phyloP scores from a whole-genome alignment of 2,329 filamentous ascomycete genomes.

The Tothia fuscella region DNA sequence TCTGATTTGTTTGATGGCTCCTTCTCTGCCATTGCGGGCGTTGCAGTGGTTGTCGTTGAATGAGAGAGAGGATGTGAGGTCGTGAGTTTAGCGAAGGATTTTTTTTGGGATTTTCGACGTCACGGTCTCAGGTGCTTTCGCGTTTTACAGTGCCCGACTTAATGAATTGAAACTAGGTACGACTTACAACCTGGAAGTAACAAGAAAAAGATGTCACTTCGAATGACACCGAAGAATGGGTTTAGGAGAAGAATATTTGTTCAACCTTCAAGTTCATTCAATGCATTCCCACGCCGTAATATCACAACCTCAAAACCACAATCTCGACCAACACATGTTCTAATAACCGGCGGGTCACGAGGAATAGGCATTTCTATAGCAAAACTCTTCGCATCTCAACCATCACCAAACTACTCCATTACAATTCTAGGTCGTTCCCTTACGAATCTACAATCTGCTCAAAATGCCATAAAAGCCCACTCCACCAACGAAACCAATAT shows the following conservation, averaged over 20 bases:
- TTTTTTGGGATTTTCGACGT: no score
- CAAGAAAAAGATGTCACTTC: no score
- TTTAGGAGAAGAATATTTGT: no score
- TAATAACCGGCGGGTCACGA: constrained; percentile 27
- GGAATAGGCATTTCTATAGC: constrained; percentile 29
- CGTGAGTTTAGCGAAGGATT: no score
- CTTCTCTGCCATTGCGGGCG: constrained; percentile 17
- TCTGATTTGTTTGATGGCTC: no score
- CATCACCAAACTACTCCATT: constrained; percentile 16
- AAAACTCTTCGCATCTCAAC: constrained; percentile 20
- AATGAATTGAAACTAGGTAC: no score
- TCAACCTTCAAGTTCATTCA: neutral
- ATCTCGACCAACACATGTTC: constrained; percentile 15
- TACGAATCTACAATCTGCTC: constrained; percentile 13
- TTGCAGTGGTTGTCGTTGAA: neutral
- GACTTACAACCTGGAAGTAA: no score
- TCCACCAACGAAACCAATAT: neutral
- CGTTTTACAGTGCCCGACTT: no score
- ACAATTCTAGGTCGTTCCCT: constrained; percentile 23
- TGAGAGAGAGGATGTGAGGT: constrained; percentile 8
- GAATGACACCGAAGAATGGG: no score
- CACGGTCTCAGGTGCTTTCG: no score
- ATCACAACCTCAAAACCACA: neutral
- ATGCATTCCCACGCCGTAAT: neutral
- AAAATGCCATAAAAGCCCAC: neutral